Evolutionary conservation across 169 alveolate genomes (phyloP).

Genomic region (Plasmodium vinckei): DNA sequence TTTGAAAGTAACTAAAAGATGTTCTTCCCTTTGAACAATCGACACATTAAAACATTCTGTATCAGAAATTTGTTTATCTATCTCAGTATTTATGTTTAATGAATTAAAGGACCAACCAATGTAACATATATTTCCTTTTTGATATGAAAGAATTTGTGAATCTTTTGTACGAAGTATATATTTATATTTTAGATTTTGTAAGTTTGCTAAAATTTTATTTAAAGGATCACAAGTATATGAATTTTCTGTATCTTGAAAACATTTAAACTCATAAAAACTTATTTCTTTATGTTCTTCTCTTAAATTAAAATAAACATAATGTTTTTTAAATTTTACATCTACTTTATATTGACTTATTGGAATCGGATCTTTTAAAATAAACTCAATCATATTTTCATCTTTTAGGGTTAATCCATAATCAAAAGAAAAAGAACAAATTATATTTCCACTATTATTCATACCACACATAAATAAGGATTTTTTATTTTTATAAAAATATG

Average conservation of each 20-base stretch:
- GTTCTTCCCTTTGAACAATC: neutral
- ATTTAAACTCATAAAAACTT: conserved; percentile 39
- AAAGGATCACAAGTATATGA: conserved; percentile 27
- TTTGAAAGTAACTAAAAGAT: conserved; percentile 17
- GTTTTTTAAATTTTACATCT: conserved; percentile 6
- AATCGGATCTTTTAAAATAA: conserved; percentile 19
- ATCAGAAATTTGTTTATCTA: conserved; percentile 8
- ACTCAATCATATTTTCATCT: conserved; percentile 28
- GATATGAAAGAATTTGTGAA: conserved; percentile 17
- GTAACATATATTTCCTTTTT: conserved; percentile 20
- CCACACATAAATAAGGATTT: conserved; percentile 39
- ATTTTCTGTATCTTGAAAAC: conserved; percentile 3
- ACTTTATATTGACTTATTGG: conserved; percentile 32
- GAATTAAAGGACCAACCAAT: conserved; percentile 54
- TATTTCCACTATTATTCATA: conserved; percentile 20
- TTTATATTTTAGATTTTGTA: conserved; percentile 13
- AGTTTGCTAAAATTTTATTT: neutral
- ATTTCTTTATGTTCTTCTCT: conserved; percentile 20
- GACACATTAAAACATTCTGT: conserved; percentile 24
- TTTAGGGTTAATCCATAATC: conserved; percentile 51
- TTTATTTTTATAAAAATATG: conserved; percentile 30
- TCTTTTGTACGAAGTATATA: conserved; percentile 3
- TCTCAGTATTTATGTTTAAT: conserved; percentile 14
- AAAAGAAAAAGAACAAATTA: conserved; percentile 38
- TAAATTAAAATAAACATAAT: conserved; percentile 28